Evolutionary conservation across 2,329 filamentous ascomycete genomes (phyloP).

Genomic region (Trichophyton mentagrophytes): DNA sequence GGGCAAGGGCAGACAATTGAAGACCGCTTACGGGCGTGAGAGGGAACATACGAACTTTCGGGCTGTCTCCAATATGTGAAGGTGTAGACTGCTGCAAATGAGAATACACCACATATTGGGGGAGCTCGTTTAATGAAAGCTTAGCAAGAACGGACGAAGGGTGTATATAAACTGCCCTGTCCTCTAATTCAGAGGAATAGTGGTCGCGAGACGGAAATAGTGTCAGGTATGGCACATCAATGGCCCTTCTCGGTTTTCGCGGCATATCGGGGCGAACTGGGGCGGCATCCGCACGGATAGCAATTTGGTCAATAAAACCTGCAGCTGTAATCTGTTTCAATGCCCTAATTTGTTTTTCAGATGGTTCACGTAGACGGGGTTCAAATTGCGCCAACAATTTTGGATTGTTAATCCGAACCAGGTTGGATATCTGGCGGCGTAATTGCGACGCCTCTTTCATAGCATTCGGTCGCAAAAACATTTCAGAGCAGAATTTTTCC

Average conservation of each 20-base stretch:
- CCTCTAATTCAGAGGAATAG: constrained; percentile 33
- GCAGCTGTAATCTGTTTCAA: constrained; percentile 85
- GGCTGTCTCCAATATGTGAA: constrained; percentile 43
- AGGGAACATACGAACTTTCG: constrained; percentile 76
- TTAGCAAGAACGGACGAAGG: constrained; percentile 69
- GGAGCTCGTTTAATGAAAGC: constrained; percentile 57
- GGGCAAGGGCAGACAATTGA: constrained; percentile 65
- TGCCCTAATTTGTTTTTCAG: constrained; percentile 57
- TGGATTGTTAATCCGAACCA: constrained; percentile 63
- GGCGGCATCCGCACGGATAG: constrained; percentile 78
- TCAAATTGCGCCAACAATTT: constrained; percentile 28
- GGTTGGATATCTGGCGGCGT: constrained; percentile 65
- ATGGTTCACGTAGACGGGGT: constrained; percentile 45
- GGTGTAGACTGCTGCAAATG: constrained; percentile 61
- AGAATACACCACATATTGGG: constrained; percentile 76
- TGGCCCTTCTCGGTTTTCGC: constrained; percentile 67
- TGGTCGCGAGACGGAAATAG: constrained; percentile 54
- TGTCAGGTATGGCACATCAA: constrained; percentile 83
- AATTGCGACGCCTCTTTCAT: constrained; percentile 78
- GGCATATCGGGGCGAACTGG: constrained; percentile 55
- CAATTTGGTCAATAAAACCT: constrained; percentile 88
- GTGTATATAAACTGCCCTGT: constrained; percentile 72
- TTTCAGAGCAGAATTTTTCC: constrained; percentile 64
- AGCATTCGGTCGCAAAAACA: constrained; percentile 78
- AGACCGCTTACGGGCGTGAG: constrained; percentile 65